Conservation (phyloP, 805 yeast species). For the Metschnikowia koreensis region DNA sequence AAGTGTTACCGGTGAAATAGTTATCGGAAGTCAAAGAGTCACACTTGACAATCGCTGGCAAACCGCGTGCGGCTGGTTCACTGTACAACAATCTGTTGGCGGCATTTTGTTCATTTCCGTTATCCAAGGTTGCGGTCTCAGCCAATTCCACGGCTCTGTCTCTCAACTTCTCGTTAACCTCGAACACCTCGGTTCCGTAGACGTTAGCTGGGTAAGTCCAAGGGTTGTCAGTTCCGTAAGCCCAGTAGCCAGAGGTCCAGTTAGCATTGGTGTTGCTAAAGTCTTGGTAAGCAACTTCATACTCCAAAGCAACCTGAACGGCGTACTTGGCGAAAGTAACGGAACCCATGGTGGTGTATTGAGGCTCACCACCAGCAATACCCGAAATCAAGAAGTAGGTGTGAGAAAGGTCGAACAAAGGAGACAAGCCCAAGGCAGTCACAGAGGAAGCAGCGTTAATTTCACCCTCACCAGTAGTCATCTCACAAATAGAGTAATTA, state of each 20-base stretch:
- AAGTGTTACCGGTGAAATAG: constrained; percentile 54
- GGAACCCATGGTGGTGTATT: constrained; percentile 54
- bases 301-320: constrained; percentile 59
- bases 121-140: constrained; percentile 38
- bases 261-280: constrained; percentile 32
- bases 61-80: constrained; percentile 47
- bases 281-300: constrained; percentile 50
- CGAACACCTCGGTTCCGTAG: constrained; percentile 66
- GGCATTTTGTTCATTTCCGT: constrained; percentile 46
- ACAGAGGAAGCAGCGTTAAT: constrained; percentile 62
- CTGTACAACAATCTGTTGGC: constrained; percentile 48
- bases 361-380: constrained; percentile 64
- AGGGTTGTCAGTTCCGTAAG: constrained; percentile 51
- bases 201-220: constrained; percentile 50
- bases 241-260: constrained; percentile 62
- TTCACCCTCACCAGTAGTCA: constrained; percentile 70
- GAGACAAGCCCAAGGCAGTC: constrained; percentile 52
- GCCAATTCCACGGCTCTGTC: constrained; percentile 58
- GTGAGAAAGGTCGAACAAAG: constrained; percentile 54
- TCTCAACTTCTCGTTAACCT: constrained; percentile 56
- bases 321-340: constrained; percentile 61
- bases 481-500: constrained; percentile 54
- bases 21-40: constrained; percentile 61
- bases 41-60: constrained; percentile 51
- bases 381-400: constrained; percentile 66